Base-by-base conservation (phyloP, 2,329 filamentous ascomycete species). In the Curvularia verruculosa region DNA sequence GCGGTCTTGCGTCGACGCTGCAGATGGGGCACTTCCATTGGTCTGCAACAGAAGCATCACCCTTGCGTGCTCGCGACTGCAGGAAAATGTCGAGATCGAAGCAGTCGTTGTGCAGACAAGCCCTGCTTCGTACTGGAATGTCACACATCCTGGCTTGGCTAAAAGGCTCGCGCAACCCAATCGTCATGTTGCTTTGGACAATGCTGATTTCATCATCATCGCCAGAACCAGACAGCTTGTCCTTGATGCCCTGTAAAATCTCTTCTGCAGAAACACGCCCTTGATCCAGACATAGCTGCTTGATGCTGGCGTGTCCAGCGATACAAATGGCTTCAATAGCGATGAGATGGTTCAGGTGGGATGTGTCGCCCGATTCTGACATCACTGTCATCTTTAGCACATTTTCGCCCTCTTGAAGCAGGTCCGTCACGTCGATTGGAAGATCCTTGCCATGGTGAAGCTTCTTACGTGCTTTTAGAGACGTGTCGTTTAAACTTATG, bases 11-110 rank as follows among this genome's bases (percentile, higher is more conserved):
- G 74, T 97, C 93, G 29, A 78, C 80, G 24, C 82, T 81, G 74
- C 94, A 98, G 28, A 96, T 86, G 0, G 95, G 95, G 67, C 95
- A 99, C 61, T 85, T 89, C 92, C 93, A 97, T 50, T 85, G 85
- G 68, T 95, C 91, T 0, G 85, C 80, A 52, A 83, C 77, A 1
- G 74, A 67, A 0, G 50, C 61, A 36, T 70, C 61, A 13, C 63
- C 65, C 15, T 66, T 65, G 13, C 61, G 56, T 12, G 52, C 58
- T 40, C 59, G 74, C 39, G 64, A 80, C 13, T 81, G 75, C 8
- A 99, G 83, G 80, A 91, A 98, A 0, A 85, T 93, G 19, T 89
- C 84, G 7, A 97, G 85, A 72, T 98, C 94, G 71, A 98, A 97
- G 71, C 92, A 96, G 71, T 97, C 91, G 34, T 89, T 80, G 71